A percentile compares a stretch with the other conserved stretches of the same genome.
These are phyloP conservation scores for Hypholoma fasciculare DNA, from an alignment of 768 basidiomycete genomes.

Conservation along the genomic window DNA sequence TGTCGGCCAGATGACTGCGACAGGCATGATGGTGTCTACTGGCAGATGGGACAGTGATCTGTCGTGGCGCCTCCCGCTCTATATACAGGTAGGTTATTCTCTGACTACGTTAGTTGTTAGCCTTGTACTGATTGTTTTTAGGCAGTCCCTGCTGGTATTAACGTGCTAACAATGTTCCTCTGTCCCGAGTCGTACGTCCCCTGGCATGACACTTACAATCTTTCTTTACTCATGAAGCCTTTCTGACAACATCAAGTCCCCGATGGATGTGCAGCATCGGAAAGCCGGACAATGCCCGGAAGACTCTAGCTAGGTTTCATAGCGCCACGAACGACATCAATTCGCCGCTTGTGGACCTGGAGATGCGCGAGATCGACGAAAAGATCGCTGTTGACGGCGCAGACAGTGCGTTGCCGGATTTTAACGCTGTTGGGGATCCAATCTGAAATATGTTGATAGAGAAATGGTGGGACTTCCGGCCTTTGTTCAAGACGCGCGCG, in stretches of 20 bases:
- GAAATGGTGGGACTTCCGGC: conserved; percentile 56
- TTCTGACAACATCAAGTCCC: conserved; percentile 29
- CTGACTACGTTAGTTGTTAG: neutral
- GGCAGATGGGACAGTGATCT: conserved; percentile 39
- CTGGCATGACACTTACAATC: too few relatives aligned
- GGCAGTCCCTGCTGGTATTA: conserved; percentile 47
- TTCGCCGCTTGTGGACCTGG: conserved; percentile 50
- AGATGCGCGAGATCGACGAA: conserved; percentile 55
- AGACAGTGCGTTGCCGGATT: conserved; percentile 35
- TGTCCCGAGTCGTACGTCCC: conserved; percentile 49
- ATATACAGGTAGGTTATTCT: conserved; percentile 37
- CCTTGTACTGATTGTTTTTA: conserved; percentile 10
- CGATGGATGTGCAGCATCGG: conserved; percentile 55
- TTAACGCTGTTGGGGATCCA: neutral
- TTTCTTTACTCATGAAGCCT: too few relatives aligned
- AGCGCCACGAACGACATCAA: conserved; percentile 43
- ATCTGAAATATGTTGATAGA: conserved; percentile 22
- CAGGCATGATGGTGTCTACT: conserved; percentile 56
- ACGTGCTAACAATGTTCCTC: conserved; percentile 44
- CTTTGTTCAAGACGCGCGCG: conserved; percentile 44
- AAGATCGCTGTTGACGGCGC: conserved; percentile 45
- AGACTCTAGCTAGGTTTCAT: conserved; percentile 48
- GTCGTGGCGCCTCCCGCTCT: conserved; percentile 52
- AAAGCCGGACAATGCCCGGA: conserved; percentile 38
- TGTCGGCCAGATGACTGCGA: conserved; percentile 54